Evolutionary conservation across 2,329 filamentous ascomycete species (phyloP), one percentile per base, ranked within the genome.

Genomic region (Fusarium poae): DNA sequence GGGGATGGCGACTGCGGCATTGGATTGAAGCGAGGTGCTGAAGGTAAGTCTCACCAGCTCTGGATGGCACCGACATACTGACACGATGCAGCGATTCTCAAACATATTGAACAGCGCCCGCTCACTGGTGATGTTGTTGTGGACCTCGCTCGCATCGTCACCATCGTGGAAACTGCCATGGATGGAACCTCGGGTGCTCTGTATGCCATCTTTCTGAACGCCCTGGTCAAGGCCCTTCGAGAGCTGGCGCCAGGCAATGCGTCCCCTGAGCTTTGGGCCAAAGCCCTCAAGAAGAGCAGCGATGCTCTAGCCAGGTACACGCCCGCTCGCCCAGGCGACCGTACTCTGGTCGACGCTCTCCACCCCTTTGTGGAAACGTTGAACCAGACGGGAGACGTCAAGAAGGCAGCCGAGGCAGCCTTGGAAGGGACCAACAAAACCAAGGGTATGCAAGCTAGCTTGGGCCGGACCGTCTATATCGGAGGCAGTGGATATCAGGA

Each of bases 1-100:
- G 94, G 94, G 42, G 94, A 97, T 76, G 94, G 94, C 46, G 94
- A 97, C 79, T 97, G 94, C 75, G 94, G 94, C 12, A 92, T 93
- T 60, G 93, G 93, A 7, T 83, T 97, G 65, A 93, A 93, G 82
- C 89, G 93, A 65, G 94, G 94, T 49, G 93, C 94, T n/a, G 91
- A 97, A 84, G 88, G 84, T 86, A 79, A 77, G 80, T 73, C 23
- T 23, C n/a, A 20, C 11, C 21, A 32, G 27, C 18, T 6, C 16
- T 20, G 32, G 9, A 20, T 9, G 12, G 35, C 10, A 29, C 2
- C 11, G 16, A 9, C 30, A 42, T 16, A 39, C 74, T 78, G 55
- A 79, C 68, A 27, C 40, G 8, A 32, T 12, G 45, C 50, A 88
- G 86, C 86, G 43, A 78, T 89, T 42, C 77, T 88, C 4, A 81